phyloP scores from a whole-genome alignment of 1,284 basidiomycete genomes.

The Tylopilus orsonianus region DNA sequence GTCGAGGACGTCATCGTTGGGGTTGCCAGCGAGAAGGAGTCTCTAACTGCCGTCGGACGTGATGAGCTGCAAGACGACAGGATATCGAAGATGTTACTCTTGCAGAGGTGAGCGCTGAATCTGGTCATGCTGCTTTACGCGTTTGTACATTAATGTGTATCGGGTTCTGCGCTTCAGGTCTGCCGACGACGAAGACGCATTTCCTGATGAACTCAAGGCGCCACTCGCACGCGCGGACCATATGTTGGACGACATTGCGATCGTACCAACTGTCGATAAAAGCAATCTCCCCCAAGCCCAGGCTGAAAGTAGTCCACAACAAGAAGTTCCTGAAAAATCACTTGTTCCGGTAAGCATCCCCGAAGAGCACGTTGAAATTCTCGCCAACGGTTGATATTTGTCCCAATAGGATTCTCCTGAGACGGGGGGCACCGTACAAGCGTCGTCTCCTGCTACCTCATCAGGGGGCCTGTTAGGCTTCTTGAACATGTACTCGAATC shows the following conservation, averaged over 20 bases:
- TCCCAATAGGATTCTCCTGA: constrained; percentile 25
- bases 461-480: constrained; percentile 42
- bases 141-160: constrained; percentile 26
- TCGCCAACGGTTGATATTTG: neutral
- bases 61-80: constrained; percentile 73
- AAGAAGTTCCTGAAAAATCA: constrained; percentile 23
- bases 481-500: constrained; percentile 46
- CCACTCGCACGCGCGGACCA: constrained; percentile 64
- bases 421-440: constrained; percentile 27
- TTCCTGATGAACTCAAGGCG: constrained; percentile 61
- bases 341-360: constrained; percentile 18
- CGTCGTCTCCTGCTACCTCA: constrained; percentile 4
- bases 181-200: constrained; percentile 39
- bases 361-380: constrained; percentile 10
- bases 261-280: constrained; percentile 20
- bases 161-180: constrained; percentile 24
- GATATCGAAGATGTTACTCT: constrained; percentile 57
- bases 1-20: constrained; percentile 56
- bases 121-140: neutral
- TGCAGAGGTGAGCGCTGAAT: constrained; percentile 51
- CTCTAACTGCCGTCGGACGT: constrained; percentile 61
- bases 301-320: constrained; percentile 30
- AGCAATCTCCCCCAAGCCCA: constrained; percentile 31
- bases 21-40: constrained; percentile 75
- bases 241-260: constrained; percentile 45